phyloP scores from a whole-genome alignment of 306 rosid genomes.

The Glycine tomentella region DNA sequence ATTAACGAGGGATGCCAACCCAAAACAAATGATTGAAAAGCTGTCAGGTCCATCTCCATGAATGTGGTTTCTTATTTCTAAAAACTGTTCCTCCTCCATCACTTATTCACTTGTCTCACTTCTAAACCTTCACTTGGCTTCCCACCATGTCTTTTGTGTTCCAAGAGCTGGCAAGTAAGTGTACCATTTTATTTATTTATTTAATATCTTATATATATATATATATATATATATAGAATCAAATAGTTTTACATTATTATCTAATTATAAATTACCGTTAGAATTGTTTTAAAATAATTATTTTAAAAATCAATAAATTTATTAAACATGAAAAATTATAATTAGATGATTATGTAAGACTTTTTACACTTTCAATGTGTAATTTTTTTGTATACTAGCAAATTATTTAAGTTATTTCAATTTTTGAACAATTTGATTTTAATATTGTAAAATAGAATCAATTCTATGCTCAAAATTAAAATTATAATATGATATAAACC shows the following conservation, averaged over 20 bases:
- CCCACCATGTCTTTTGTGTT: constrained; percentile 38
- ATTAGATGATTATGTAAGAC: too few species aligned
- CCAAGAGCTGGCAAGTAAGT: background rate
- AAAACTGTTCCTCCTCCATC: constrained; percentile 21
- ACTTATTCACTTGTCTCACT: constrained; percentile 14
- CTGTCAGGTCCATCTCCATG: constrained; percentile 45
- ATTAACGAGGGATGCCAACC: constrained; percentile 43
- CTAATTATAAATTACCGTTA: too few species aligned
- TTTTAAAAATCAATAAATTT: too few species aligned
- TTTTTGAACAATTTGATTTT: background rate
- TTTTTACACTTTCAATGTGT: too few species aligned
- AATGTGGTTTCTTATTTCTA: background rate
- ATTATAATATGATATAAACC: background rate
- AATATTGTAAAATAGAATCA: background rate
- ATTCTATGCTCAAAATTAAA: background rate
- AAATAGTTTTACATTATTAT: too few species aligned
- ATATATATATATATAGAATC: too few species aligned
- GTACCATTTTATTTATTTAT: background rate
- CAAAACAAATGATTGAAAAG: constrained; percentile 43
- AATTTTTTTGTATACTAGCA: too few species aligned
- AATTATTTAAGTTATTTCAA: background rate
- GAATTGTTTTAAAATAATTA: too few species aligned
- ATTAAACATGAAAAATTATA: too few species aligned
- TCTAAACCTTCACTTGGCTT: constrained; percentile 12
- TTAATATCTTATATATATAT: too few species aligned